These are phyloP conservation scores for Neoboletus subvelutipes DNA, from an alignment of 768 basidiomycete species.

Conservation along the genomic window DNA sequence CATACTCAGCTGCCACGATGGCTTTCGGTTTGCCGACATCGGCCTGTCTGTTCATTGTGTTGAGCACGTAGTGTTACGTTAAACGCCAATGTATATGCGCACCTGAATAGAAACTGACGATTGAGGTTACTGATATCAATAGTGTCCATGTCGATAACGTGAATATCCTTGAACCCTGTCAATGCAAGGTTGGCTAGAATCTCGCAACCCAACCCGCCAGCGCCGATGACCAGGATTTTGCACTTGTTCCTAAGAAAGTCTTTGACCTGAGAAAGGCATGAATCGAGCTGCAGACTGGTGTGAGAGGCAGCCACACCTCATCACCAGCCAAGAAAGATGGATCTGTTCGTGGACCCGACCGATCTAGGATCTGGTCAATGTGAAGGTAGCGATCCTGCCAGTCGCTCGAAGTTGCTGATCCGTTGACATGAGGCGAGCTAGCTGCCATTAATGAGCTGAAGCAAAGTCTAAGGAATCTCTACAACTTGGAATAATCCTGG, in stretches of 20 bases:
- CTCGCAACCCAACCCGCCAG: constrained; percentile 96
- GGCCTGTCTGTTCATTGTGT: constrained; percentile 51
- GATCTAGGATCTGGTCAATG: constrained; percentile 84
- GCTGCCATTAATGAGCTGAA: constrained; percentile 23
- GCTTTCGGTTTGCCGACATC: constrained; percentile 97
- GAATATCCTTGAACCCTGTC: constrained; percentile 96
- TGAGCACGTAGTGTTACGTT: neutral
- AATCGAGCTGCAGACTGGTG: neutral
- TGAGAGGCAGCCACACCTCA: constrained; percentile 48
- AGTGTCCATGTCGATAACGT: constrained; percentile 99
- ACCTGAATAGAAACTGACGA: constrained; percentile 97
- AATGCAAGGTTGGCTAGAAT: constrained; percentile 95
- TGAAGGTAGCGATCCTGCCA: constrained; percentile 72
- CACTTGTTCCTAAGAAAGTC: constrained; percentile 77
- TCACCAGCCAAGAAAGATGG: constrained; percentile 79
- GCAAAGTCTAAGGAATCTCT: constrained; percentile 16
- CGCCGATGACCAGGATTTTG: constrained; percentile 97
- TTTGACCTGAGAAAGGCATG: constrained; percentile 62
- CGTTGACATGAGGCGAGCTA: constrained; percentile 33
- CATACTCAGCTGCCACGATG: constrained; percentile 89
- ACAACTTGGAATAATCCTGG: constrained; percentile 1
- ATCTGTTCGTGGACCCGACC: constrained; percentile 87
- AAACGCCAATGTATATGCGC: constrained; percentile 9
- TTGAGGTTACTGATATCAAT: constrained; percentile 99
- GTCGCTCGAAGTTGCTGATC: constrained; percentile 38